phyloP scores from a whole-genome alignment of 148 eudicot genomes.

The Rheum nobile region DNA sequence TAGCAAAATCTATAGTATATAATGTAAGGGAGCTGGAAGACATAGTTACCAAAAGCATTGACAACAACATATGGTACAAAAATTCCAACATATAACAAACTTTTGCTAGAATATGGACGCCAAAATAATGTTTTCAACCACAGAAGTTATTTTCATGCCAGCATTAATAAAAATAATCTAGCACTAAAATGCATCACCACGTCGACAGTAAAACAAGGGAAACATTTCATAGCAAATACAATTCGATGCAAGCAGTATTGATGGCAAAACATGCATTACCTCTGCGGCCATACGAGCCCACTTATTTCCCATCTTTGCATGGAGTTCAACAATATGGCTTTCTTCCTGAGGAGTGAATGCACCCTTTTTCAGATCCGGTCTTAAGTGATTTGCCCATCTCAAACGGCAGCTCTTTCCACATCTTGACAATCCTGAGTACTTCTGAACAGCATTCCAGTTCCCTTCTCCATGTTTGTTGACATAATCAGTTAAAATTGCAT shows the following conservation, averaged over 20 bases:
- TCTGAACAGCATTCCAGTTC: conserved; percentile 92
- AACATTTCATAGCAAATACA: background rate
- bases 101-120: background rate
- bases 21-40: background rate
- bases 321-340: conserved; percentile 65
- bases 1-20: background rate
- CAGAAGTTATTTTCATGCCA: background rate
- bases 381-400: conserved; percentile 94
- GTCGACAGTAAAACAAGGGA: background rate
- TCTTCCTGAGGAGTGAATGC: conserved; percentile 78
- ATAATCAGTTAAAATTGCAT: conserved; percentile 68
- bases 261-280: conserved; percentile 22
- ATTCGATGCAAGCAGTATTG: background rate
- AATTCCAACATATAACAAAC: background rate
- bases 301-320: conserved; percentile 91
- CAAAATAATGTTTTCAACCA: background rate
- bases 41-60: background rate
- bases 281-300: conserved; percentile 98
- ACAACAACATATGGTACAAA: background rate
- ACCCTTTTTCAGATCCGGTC: conserved; percentile 81
- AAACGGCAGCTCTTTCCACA: conserved; percentile 96
- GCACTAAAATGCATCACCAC: background rate
- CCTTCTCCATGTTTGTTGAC: conserved; percentile 85
- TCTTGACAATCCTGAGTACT: conserved; percentile 68
- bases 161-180: background rate